Percentiles rank a stretch among this genome's conserved stretches.
Conservation (phyloP, 345 rosid species). For the Populus alba region DNA sequence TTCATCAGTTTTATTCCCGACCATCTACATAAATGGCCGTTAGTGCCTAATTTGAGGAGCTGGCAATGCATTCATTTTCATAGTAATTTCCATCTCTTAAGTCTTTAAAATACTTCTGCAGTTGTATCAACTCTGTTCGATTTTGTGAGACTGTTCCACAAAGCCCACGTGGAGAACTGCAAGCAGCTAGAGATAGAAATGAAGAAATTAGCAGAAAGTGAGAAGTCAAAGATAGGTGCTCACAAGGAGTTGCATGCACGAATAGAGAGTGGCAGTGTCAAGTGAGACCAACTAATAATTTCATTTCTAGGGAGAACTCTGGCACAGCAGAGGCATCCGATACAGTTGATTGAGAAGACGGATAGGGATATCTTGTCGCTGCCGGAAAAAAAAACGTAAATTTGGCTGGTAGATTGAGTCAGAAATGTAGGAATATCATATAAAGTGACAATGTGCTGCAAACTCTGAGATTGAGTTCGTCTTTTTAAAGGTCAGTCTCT, state of each 20-base stretch:
- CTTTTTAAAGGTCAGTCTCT: constrained; percentile 15
- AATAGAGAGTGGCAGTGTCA: constrained; percentile 25
- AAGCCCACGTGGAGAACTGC: constrained; percentile 73
- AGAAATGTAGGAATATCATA: constrained; percentile 13
- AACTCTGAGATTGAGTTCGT: background rate
- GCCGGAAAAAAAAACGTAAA: background rate
- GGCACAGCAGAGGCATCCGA: background rate
- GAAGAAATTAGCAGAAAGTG: constrained; percentile 54
- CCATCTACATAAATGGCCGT: background rate
- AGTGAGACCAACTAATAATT: constrained; percentile 11
- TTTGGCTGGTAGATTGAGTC: constrained; percentile 8
- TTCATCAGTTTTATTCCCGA: background rate
- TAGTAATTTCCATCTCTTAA: background rate
- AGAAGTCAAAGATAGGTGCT: constrained; percentile 39
- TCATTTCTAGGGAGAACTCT: constrained; percentile 1
- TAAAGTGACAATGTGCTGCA: background rate
- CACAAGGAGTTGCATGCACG: constrained; percentile 33
- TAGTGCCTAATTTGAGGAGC: background rate
- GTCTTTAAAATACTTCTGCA: constrained; percentile 29
- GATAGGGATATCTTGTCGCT: background rate
- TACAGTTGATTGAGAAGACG: background rate
- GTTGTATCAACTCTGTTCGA: constrained; percentile 69
- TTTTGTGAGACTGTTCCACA: constrained; percentile 76
- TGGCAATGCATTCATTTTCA: background rate
- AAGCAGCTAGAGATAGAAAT: constrained; percentile 68